Evolutionary conservation across 2,329 filamentous ascomycete species (phyloP).

Genomic region (Leptographium flavum): DNA sequence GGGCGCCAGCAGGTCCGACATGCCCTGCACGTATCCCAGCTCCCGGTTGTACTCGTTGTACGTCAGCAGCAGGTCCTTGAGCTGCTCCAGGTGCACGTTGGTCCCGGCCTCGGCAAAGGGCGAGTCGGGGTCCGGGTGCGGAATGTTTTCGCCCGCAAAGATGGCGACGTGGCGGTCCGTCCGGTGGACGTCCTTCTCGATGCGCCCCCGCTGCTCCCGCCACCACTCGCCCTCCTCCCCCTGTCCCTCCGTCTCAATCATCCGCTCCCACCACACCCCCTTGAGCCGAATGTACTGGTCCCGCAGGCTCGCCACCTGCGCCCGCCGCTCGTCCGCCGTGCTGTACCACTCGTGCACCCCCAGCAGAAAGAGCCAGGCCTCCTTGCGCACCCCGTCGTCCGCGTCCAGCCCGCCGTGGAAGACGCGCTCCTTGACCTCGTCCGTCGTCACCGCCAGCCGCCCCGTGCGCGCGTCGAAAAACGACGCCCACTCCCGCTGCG

Average conservation of each 20-base stretch:
- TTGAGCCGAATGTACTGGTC: constrained; percentile 94
- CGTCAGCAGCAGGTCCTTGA: constrained; percentile 97
- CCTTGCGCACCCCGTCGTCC: constrained; percentile 85
- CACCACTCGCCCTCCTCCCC: constrained; percentile 85
- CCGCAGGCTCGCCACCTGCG: constrained; percentile 67
- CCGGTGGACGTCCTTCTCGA: constrained; percentile 97
- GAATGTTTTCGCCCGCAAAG: constrained; percentile 90
- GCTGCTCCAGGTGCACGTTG: constrained; percentile 94
- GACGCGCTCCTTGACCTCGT: constrained; percentile 93
- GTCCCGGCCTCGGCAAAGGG: constrained; percentile 88
- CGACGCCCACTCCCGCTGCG: constrained; percentile 73
- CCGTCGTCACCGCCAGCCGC: constrained; percentile 60
- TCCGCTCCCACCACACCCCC: constrained; percentile 88
- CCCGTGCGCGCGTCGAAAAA: constrained; percentile 74
- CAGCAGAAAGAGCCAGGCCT: constrained; percentile 89
- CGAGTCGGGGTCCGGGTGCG: constrained; percentile 89
- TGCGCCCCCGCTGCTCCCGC: constrained; percentile 84
- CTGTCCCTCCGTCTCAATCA: constrained; percentile 68
- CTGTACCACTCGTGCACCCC: constrained; percentile 92
- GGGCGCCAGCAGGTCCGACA: constrained; percentile 91
- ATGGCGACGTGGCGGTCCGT: constrained; percentile 92
- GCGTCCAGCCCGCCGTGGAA: constrained; percentile 87
- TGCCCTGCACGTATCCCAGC: constrained; percentile 93
- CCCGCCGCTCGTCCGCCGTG: constrained; percentile 69
- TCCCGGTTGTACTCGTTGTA: constrained; percentile 98